Base-by-base conservation (phyloP, 805 yeast genomes). In the Diddensiella transvaalensis region DNA sequence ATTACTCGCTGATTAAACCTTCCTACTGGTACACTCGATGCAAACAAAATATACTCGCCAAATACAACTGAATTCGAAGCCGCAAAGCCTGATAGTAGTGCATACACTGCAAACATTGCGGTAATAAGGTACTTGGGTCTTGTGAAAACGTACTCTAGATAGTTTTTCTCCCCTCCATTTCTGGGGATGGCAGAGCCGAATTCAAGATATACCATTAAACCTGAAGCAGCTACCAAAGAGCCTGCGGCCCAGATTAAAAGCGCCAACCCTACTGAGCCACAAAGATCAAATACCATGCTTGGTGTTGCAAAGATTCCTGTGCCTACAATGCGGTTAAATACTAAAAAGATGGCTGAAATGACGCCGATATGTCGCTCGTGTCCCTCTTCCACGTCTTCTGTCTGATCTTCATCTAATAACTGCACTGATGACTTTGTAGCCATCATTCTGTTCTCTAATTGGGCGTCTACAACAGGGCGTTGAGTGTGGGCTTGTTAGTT, bases 101-200 rank as follows among this genome's bases (percentile, higher is more conserved):
- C 80, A 60, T 85, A 83, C 2, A 89, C 71, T 0, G 87, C 89
- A 54, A 78, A 81, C 70, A 78, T 72, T 17, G 76, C 78, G 22
- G 86, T 81, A 40, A 83, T 75, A 50, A 87, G 71, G 60, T 82
- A 85, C 62, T 71, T 76, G 37, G 95, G 95, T 57, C 77, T 79
- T 43, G 72, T 73, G 68, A 74, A 87, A 43, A 85, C 77, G 57
- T 76, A 82, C 63, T 86, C 93, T 57, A 87, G 68, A 62, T 87
- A 87, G 60, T 84, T 85, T 67, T 85, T 85, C 61, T 87, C 95
- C 56, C 93, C 96, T 56, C 95, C 95, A 60, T 86, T 85, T 68
- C 84, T 78, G 41, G 87, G 87, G 49, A 85, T 79, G 38, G 83
- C 82, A 3, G 85, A 77, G 13, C 95, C 95, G 63, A 84, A 83